Conservation (phyloP, 2,329 filamentous ascomycete genomes). For the Talaromyces sp. region DNA sequence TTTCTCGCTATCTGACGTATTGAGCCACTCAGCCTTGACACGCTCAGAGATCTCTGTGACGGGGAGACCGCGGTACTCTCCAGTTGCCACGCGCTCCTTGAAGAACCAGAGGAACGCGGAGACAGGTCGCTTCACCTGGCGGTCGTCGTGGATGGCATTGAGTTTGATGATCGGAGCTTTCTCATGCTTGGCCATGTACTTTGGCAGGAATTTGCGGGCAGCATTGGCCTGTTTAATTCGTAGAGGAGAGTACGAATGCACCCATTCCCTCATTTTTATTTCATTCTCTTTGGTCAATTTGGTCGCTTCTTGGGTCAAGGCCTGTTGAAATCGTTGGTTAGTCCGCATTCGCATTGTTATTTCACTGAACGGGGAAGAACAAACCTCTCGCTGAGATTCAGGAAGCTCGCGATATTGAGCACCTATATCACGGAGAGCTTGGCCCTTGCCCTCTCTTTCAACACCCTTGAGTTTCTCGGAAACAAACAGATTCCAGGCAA, state of each 20-base stretch:
- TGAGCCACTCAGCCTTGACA: slow-evolving; percentile 27
- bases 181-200: slow-evolving; percentile 22
- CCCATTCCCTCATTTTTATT: slow-evolving; percentile 52
- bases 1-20: slow-evolving; percentile 33
- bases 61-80: slow-evolving; percentile 51
- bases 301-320: slow-evolving; percentile 56
- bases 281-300: slow-evolving; percentile 46
- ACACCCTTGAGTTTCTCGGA: slow-evolving; percentile 23
- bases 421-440: slow-evolving; percentile 23
- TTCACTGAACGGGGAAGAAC: not conserved
- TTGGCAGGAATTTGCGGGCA: slow-evolving; percentile 47
- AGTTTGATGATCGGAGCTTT: slow-evolving; percentile 16
- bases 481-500: slow-evolving; percentile 26
- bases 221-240: slow-evolving; percentile 59
- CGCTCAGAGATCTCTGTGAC: slow-evolving; percentile 32
- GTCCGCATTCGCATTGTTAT: not conserved
- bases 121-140: slow-evolving; percentile 46
- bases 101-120: slow-evolving; percentile 46
- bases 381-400: slow-evolving; percentile 21
- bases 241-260: slow-evolving; percentile 53
- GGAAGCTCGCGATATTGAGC: slow-evolving; percentile 19
- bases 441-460: slow-evolving; percentile 9
- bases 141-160: slow-evolving; percentile 51
- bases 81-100: slow-evolving; percentile 43
- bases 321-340: not conserved